A percentile compares a stretch with the other conserved stretches of the same genome.
phyloP scores from a whole-genome alignment of 192 early-diverging fungal species.

The Borealophlyctis nickersoniae region DNA sequence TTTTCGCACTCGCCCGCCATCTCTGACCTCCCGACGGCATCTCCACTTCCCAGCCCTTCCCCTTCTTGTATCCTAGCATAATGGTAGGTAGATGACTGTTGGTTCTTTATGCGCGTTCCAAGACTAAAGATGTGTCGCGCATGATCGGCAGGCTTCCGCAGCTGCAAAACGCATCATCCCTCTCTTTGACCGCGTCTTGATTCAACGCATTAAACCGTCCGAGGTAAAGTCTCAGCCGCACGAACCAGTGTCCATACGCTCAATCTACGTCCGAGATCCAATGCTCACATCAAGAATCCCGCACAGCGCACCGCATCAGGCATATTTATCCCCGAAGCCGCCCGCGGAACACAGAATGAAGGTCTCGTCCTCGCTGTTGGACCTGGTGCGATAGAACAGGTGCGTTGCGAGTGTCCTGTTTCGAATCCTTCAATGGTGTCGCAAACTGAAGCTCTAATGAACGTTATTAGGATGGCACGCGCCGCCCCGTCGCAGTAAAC shows the following conservation, averaged over 20 bases:
- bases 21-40: too few species aligned
- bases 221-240: too few species aligned
- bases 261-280: not conserved
- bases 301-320: constrained; percentile 89
- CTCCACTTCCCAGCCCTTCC: too few species aligned
- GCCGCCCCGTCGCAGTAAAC: constrained; percentile 74
- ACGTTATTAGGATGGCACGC: constrained; percentile 66
- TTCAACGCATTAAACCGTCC: constrained; percentile 93
- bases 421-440: not conserved
- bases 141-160: constrained; percentile 10
- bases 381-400: constrained; percentile 81
- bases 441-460: constrained; percentile 7
- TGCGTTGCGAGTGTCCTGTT: constrained; percentile 1
- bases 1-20: too few species aligned
- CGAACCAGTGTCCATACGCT: too few species aligned
- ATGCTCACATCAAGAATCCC: not conserved
- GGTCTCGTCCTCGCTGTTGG: constrained; percentile 92
- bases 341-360: constrained; percentile 97
- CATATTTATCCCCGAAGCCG: constrained; percentile 97
- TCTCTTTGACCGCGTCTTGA: constrained; percentile 95
- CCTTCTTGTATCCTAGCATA: too few species aligned
- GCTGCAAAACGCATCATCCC: constrained; percentile 85
- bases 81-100: too few species aligned
- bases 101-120: too few species aligned
- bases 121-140: too few species aligned